Conservation (phyloP, 495 filamentous ascomycete species). For the Penicillium atrosanguineum region DNA sequence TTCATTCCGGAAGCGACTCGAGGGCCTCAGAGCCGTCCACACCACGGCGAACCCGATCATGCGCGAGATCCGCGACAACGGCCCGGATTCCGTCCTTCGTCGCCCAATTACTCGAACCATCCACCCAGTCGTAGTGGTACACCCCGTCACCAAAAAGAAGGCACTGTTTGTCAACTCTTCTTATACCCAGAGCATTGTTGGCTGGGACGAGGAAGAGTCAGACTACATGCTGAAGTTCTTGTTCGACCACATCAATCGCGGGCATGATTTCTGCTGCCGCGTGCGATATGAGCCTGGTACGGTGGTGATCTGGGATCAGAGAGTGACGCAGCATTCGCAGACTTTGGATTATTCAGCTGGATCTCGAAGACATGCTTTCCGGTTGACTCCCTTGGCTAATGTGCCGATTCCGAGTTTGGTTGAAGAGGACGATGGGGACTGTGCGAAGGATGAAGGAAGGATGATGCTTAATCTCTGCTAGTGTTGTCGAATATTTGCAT, state of each 20-base stretch:
- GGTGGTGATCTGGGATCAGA: not conserved
- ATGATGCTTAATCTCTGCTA: conserved; percentile 6
- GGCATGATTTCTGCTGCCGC: not conserved
- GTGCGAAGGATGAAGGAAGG: conserved; percentile 6
- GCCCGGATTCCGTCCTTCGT: no score
- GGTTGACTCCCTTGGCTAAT: conserved; percentile 5
- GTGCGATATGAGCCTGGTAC: not conserved
- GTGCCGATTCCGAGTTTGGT: conserved; percentile 6
- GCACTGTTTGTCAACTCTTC: not conserved
- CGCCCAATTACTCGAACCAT: not conserved
- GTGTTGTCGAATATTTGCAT: not conserved
- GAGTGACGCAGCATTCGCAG: not conserved
- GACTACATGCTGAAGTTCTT: not conserved
- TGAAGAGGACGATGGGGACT: conserved; percentile 7
- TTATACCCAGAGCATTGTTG: conserved; percentile 4
- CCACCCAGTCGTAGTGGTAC: not conserved
- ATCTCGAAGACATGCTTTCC: conserved; percentile 3
- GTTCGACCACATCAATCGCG: not conserved
- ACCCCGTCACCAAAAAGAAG: conserved; percentile 1
- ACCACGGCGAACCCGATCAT: no score
- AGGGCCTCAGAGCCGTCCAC: no score
- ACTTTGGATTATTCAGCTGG: conserved; percentile 1
- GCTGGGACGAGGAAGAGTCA: conserved; percentile 2
- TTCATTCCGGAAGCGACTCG: no score
- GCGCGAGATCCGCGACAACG: no score